Evolutionary conservation across 306 rosid species (phyloP).

Genomic region (Phaseolus lunatus): DNA sequence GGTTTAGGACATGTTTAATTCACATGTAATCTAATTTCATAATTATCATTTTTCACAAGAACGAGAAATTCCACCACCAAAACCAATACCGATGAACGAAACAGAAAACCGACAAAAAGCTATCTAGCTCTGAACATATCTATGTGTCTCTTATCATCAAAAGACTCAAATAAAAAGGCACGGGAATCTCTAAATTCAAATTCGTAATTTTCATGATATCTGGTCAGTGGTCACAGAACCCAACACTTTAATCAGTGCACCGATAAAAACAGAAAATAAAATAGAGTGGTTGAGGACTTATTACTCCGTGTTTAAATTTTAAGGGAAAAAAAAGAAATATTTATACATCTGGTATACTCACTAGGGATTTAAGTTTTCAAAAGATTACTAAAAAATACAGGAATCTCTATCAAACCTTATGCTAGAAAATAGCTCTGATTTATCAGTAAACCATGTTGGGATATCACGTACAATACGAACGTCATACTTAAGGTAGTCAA

Average conservation of each 20-base stretch:
- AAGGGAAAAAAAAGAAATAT: neutral
- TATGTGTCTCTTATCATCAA: slow-evolving; percentile 15
- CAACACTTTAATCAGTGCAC: slow-evolving; percentile 24
- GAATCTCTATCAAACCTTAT: slow-evolving; percentile 69
- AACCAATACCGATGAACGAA: slow-evolving; percentile 13
- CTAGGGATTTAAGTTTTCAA: slow-evolving; percentile 31
- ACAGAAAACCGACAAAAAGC: slow-evolving; percentile 34
- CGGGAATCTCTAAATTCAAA: slow-evolving; percentile 12
- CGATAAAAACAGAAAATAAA: slow-evolving; percentile 31
- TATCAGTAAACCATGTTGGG: slow-evolving; percentile 98
- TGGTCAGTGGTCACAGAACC: slow-evolving; percentile 10
- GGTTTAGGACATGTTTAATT: slow-evolving; percentile 27
- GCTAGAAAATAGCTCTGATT: slow-evolving; percentile 87
- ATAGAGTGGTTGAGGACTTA: slow-evolving; percentile 5
- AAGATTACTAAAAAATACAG: neutral
- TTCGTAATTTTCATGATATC: slow-evolving; percentile 20
- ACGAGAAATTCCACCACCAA: slow-evolving; percentile 28
- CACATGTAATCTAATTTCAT: slow-evolving; percentile 33
- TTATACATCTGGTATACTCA: slow-evolving; percentile 20
- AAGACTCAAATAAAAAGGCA: slow-evolving; percentile 28
- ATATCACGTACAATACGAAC: slow-evolving; percentile 95
- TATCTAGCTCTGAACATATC: slow-evolving; percentile 9
- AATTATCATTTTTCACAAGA: slow-evolving; percentile 18
- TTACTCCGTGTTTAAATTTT: neutral
- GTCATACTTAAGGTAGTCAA: slow-evolving; percentile 92